Evolutionary conservation across 2,329 filamentous ascomycete species (phyloP), one percentile per base, ranked within the genome.

Genomic region (Paraconiothyrium sp.): DNA sequence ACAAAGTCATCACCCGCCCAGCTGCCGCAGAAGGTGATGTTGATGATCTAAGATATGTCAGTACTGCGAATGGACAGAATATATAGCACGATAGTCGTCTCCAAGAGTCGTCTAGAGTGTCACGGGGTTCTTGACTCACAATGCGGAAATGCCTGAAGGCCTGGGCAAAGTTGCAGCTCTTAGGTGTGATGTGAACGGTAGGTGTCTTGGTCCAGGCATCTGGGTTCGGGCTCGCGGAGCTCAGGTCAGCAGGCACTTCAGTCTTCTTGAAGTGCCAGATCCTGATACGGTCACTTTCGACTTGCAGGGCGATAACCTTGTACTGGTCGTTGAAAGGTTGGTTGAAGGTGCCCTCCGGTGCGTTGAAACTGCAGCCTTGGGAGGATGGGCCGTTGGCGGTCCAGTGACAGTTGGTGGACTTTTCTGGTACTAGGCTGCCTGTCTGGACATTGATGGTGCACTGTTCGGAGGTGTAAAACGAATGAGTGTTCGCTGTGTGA

Each of bases 21-120:
- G 43, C 57, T 46, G 14, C 56, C 56, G 30, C 69, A 57, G 71
- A 70, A 88, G 89, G 95, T 47, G 88, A 57, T 60, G 54, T 61
- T 61, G 41, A 61, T 57, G 30, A 61, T 35, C 51, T 54, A 20
- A 13, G 11, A 44, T 8, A 1, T 5, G 24, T 54, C n/a, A 54
- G 51, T 20, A 32, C 39, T 7, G 0, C 39, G 14, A 10, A 52
- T 16, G 9, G 22, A 22, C 13, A n/a, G 35, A n/a, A 16, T 6
- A 16, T 6, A 52, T 9, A 39, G 34, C 49, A 39, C 20, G 8
- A 1, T 10, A 6, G n/a, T 4, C 11, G n/a, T 16, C 5, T 30
- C 27, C 2, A 34, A 13, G 16, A n/a, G 13, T 16, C 7, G 48
- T 8, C 14, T 27, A 27, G 35, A 41, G n/a, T 4, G 13, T 1